These are phyloP conservation scores for Penicillium ochrochloron DNA, from an alignment of 495 filamentous ascomycete species.

Conservation along the genomic window DNA sequence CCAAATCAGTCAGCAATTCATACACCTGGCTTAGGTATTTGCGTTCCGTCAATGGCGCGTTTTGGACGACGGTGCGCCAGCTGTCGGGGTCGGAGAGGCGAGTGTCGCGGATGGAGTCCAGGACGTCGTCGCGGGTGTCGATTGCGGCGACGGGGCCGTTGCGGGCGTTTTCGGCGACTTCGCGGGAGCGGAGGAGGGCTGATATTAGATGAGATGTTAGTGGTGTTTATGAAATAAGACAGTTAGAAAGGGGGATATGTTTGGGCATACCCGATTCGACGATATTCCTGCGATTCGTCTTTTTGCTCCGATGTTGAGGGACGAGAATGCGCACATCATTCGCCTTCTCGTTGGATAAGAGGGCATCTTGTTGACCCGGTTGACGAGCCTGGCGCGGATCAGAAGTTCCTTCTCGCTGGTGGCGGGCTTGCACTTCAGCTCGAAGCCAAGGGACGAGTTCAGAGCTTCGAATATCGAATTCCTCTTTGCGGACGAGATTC, in stretches of 20 bases:
- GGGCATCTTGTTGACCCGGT: constrained; percentile 47
- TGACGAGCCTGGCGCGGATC: constrained; percentile 53
- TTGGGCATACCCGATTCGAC: constrained; percentile 68
- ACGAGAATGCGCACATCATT: constrained; percentile 84
- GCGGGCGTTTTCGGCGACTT: constrained; percentile 66
- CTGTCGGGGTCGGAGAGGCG: constrained; percentile 79
- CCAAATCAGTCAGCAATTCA: constrained; percentile 69
- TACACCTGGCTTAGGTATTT: constrained; percentile 88
- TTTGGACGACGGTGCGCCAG: constrained; percentile 84
- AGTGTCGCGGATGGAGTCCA: constrained; percentile 77
- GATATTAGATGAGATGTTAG: constrained; percentile 16
- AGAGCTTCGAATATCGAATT: constrained; percentile 73
- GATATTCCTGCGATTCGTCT: constrained; percentile 82
- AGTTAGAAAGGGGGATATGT: not conserved
- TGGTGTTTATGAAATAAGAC: constrained; percentile 5
- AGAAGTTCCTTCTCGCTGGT: constrained; percentile 59
- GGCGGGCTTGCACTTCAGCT: constrained; percentile 79
- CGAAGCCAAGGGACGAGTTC: constrained; percentile 84
- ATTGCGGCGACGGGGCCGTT: constrained; percentile 84
- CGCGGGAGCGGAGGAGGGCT: constrained; percentile 66
- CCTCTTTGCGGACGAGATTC: constrained; percentile 75
- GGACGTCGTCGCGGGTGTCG: constrained; percentile 83
- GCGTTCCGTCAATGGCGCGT: constrained; percentile 74
- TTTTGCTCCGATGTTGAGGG: constrained; percentile 82
- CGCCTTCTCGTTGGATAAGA: constrained; percentile 50